These are phyloP conservation scores for Gaertneriomyces semiglobifer DNA, from an alignment of 192 early-diverging fungal genomes.

Conservation along the genomic window DNA sequence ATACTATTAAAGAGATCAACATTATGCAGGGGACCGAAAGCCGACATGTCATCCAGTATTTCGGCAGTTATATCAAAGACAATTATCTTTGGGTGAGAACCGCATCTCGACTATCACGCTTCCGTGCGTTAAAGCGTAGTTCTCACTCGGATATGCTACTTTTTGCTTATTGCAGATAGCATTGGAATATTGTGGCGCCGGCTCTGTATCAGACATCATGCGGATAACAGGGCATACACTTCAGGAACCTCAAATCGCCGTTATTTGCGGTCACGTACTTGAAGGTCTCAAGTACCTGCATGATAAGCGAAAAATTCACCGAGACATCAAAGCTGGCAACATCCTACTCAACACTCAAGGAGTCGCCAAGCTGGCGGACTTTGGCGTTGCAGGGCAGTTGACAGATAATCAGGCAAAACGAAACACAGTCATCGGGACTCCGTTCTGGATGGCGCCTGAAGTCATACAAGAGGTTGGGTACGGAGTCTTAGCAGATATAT, in stretches of 20 bases:
- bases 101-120: too few species aligned
- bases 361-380: constrained; percentile 60
- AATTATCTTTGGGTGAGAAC: constrained; percentile 46
- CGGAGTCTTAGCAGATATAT: constrained; percentile 58
- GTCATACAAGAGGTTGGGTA: constrained; percentile 66
- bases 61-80: constrained; percentile 49
- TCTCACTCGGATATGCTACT: too few species aligned
- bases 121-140: too few species aligned
- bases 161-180: constrained; percentile 44
- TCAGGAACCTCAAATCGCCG: constrained; percentile 51
- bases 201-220: constrained; percentile 58
- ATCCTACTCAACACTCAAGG: constrained; percentile 51
- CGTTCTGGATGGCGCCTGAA: constrained; percentile 65
- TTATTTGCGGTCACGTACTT: constrained; percentile 48
- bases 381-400: constrained; percentile 62
- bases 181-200: constrained; percentile 61
- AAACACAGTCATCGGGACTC: constrained; percentile 61
- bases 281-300: constrained; percentile 59
- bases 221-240: constrained; percentile 40
- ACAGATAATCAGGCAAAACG: constrained; percentile 50
- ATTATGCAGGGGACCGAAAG: constrained; percentile 52
- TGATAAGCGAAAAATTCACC: constrained; percentile 54
- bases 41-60: constrained; percentile 47
- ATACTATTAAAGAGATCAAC: constrained; percentile 52
- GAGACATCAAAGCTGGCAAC: constrained; percentile 66